Conservation (phyloP, 345 rosid species). For the Cochlearia excelsa region DNA sequence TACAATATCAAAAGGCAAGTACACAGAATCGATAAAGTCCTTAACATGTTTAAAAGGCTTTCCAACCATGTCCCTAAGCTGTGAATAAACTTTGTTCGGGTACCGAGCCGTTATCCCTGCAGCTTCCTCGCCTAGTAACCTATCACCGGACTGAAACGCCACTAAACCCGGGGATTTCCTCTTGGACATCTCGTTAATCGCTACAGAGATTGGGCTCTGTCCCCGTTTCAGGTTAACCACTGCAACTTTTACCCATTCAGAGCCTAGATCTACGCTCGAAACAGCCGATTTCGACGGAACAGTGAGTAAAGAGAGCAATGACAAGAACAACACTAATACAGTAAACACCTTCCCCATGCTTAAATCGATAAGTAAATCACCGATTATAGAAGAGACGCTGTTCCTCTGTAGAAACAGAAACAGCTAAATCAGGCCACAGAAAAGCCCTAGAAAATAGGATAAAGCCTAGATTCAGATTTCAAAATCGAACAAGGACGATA, state of each 20-base stretch:
- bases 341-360: slow-evolving; percentile 38
- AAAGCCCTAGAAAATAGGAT: neutral
- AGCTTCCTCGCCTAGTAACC: slow-evolving; percentile 91
- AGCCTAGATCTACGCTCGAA: slow-evolving; percentile 92
- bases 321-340: slow-evolving; percentile 38
- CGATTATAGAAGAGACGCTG: neutral
- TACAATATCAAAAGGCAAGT: slow-evolving; percentile 63
- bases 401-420: slow-evolving; percentile 22
- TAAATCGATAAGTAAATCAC: slow-evolving; percentile 26
- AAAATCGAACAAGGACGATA: slow-evolving; percentile 20
- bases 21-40: slow-evolving; percentile 52
- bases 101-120: slow-evolving; percentile 86
- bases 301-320: slow-evolving; percentile 32
- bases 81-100: slow-evolving; percentile 78
- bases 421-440: slow-evolving; percentile 7
- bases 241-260: slow-evolving; percentile 89
- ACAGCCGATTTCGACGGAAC: slow-evolving; percentile 70
- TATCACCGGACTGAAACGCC: slow-evolving; percentile 68
- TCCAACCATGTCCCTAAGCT: slow-evolving; percentile 76
- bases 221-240: slow-evolving; percentile 86
- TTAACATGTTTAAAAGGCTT: slow-evolving; percentile 72
- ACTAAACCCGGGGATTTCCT: slow-evolving; percentile 87
- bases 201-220: slow-evolving; percentile 84
- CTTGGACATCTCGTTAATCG: slow-evolving; percentile 98
- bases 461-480: slow-evolving; percentile 11